Base-by-base conservation (phyloP, 805 yeast genomes). In the Schwanniomyces yamadae region DNA sequence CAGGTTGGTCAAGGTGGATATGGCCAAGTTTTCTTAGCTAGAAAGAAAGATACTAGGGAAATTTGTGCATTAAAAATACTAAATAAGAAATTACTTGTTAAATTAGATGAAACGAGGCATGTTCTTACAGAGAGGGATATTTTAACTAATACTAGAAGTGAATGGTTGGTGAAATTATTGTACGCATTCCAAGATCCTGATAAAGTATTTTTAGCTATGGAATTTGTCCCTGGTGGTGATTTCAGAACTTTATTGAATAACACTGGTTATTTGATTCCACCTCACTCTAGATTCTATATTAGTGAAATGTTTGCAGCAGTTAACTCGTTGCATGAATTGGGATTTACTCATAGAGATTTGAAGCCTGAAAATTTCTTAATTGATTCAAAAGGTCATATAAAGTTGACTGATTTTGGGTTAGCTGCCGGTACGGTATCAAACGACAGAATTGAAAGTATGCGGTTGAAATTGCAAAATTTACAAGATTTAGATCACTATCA, bases 1-100 rank as follows among this genome's bases (percentile, higher is more conserved):
- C 99, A 93, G 66, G 97, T 93, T 21, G 99, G 99, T 10, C 99
- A 93, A 68, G 99, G 99, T 55, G 99, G 99, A 3, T 93, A 93
- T 56, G 99, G 99, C 16, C 97, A 93, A 63, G 99, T 93, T n/a
- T 93, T 87, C 52, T 67, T 93, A 44, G 97, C 99, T 1, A 77
- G 90, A 48, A 93, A 93, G 70, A 82, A 81, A 48, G 99, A 93
- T 54, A 89, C 98, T 1, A 79, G 82, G 45, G 99, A 93, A 62
- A 84, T 93, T 31, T 91, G 96, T 63, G 99, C 99, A 2, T 71
- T 93, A 50, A 93, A 93, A 59, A 86, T 93, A 10, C 73, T 93
- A 54, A 90, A 88, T 59, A 93, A 93, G 61, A 83, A 83, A 52
- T 71, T 90, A 50, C 71, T 91, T 46, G 80, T 86, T 41, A 90